phyloP scores from a whole-genome alignment of 2,329 filamentous ascomycete species.

The Aspergillus hortae region DNA sequence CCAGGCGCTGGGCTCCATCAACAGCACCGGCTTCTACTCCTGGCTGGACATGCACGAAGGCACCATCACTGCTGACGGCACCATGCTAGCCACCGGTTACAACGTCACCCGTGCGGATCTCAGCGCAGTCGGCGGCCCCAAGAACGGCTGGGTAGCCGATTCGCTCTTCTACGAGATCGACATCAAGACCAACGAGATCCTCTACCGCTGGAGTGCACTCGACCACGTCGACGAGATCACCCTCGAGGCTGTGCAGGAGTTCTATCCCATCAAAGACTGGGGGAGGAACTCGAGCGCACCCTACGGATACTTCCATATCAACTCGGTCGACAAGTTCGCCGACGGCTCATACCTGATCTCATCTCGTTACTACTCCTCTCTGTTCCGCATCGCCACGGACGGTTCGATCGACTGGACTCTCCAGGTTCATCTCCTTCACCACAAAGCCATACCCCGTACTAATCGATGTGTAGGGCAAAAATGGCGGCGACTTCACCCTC shows the following conservation, averaged over 20 bases:
- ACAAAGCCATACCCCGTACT: conserved; percentile 3
- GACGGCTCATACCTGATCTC: conserved; percentile 2
- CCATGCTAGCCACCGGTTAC: conserved; percentile 24
- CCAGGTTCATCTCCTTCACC: conserved; percentile 23
- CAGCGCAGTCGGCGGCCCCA: conserved; percentile 23
- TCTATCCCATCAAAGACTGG: background rate
- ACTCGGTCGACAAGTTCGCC: background rate
- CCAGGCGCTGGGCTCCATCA: conserved; percentile 15
- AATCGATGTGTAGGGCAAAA: background rate
- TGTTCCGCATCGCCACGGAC: conserved; percentile 9
- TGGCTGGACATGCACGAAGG: conserved; percentile 24
- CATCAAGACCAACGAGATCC: conserved; percentile 22
- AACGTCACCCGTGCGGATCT: conserved; percentile 26
- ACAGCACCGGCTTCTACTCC: conserved; percentile 16
- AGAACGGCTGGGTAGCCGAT: conserved; percentile 27
- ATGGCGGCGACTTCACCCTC: conserved; percentile 19
- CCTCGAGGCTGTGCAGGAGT: background rate
- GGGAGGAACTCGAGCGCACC: background rate
- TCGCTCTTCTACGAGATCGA: conserved; percentile 28
- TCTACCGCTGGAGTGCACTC: conserved; percentile 27
- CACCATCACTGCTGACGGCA: conserved; percentile 22
- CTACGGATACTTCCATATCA: conserved; percentile 5
- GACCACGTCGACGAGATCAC: conserved; percentile 14
- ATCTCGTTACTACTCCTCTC: background rate
- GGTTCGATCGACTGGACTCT: conserved; percentile 18